Evolutionary conservation across 1,139 yeast genomes (phyloP).

Genomic region (Casaregolazyma lundiana): DNA sequence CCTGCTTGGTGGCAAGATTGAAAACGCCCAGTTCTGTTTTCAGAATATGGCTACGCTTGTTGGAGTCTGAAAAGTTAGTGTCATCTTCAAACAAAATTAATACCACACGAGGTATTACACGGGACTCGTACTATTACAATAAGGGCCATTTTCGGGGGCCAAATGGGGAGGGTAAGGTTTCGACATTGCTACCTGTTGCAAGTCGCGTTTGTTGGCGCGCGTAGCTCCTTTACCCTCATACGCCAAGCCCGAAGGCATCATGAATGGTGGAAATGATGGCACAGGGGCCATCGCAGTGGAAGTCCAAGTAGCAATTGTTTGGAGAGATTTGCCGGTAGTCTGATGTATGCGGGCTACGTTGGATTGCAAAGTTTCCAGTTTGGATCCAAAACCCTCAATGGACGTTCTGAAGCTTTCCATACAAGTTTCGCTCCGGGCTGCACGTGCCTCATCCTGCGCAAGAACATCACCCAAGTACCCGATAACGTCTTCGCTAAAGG

Average conservation of each 20-base stretch:
- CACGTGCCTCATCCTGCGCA: not conserved
- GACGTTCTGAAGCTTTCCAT: not conserved
- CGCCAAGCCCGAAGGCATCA: not conserved
- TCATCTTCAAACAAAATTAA: not conserved
- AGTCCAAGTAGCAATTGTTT: not conserved
- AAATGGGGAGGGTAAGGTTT: too few relatives aligned
- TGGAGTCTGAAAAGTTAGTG: not conserved
- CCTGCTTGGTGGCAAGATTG: conserved; percentile 27
- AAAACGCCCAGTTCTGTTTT: conserved; percentile 32
- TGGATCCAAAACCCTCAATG: not conserved
- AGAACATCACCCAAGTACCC: not conserved
- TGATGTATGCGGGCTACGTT: not conserved
- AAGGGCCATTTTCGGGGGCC: not conserved
- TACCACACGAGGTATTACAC: not conserved
- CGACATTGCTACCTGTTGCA: not conserved
- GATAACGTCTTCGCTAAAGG: not conserved
- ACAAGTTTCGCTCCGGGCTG: not conserved
- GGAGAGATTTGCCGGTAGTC: not conserved
- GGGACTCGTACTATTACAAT: not conserved
- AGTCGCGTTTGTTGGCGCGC: not conserved
- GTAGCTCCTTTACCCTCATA: not conserved
- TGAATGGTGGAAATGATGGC: not conserved
- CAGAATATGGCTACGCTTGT: conserved; percentile 23
- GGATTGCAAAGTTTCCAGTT: not conserved
- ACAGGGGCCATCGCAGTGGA: not conserved